Base-by-base conservation (phyloP, 108 stramenopile genomes). In the Cyclotella kingstonii region DNA sequence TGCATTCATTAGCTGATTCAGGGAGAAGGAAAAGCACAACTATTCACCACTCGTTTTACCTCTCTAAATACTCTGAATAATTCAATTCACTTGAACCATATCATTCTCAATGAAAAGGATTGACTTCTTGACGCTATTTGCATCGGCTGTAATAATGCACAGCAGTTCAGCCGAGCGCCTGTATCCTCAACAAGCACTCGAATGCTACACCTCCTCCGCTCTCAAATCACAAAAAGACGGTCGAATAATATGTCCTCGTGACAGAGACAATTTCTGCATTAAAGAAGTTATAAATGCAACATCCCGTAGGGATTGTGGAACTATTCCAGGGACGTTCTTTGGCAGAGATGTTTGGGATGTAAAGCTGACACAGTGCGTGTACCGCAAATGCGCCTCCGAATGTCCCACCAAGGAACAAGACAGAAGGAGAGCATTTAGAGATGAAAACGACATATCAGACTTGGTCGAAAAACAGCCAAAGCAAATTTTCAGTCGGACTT, bases 331-430 rank as follows among this genome's bases (percentile, higher is more conserved):
- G 26, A 60, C 45, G 8, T 48, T 53, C 38, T 69, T 44, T 52
- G 68, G 68, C 14, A 29, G 68, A 23, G 70, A 72, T 41, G 62
- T 63, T 4, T 72, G 70, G 70, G 70, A 72, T 39, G 17, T 17
- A 7, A 51, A 56, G 41, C 33, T 73, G 6, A 63, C 59, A 38
- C 71, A 73, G 43, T 73, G 71, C 28, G 62, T 73, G 5, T 73
- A 64, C 30, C 45, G 71, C 41, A 73, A 73, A 35, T 73, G 71
- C 46, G 40, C 43, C 10, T 26, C 15, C 0, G 42, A n/a, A 18
- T 73, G 71, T 17, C 62, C 71, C 5, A 41, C 70, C 0, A 28
- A 27, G 7, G 70, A 41, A 28, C 45, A 70, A 14, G 69, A 70
- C 35, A 47, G 44, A 27, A n/a, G 5, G 26, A 50, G 70, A 35